phyloP scores from a whole-genome alignment of 768 basidiomycete genomes.

The Lactarius pseudohatsudake region DNA sequence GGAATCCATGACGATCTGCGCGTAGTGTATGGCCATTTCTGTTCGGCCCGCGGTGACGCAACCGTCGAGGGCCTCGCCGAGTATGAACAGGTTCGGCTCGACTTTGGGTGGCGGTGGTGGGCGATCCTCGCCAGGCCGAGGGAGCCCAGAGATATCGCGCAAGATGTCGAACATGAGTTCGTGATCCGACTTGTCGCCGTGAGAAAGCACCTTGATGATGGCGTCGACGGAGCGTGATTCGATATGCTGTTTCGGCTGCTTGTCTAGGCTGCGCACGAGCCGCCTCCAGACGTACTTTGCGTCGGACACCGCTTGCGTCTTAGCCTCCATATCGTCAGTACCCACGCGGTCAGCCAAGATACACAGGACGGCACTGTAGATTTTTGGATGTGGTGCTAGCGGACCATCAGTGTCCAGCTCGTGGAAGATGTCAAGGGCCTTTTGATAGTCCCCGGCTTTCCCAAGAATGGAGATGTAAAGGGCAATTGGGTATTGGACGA shows the following conservation, averaged over 20 bases:
- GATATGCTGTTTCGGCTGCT: slow-evolving; percentile 45
- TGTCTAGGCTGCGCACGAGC: slow-evolving; percentile 53
- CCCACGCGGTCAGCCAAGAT: slow-evolving; percentile 40
- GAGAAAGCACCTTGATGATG: slow-evolving; percentile 54
- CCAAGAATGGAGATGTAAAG: slow-evolving; percentile 69
- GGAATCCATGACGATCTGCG: slow-evolving; percentile 56
- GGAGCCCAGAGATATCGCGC: slow-evolving; percentile 61
- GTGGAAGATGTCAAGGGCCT: slow-evolving; percentile 75
- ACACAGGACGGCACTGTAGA: slow-evolving; percentile 68
- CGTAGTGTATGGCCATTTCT: slow-evolving; percentile 53
- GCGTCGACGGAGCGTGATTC: slow-evolving; percentile 55
- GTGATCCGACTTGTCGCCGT: slow-evolving; percentile 58
- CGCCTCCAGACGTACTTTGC: slow-evolving; percentile 72
- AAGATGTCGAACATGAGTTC: slow-evolving; percentile 66
- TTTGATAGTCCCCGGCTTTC: slow-evolving; percentile 56
- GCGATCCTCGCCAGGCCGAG: slow-evolving; percentile 44
- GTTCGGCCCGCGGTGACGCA: slow-evolving; percentile 53
- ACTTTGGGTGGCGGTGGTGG: slow-evolving; percentile 32
- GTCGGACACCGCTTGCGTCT: slow-evolving; percentile 42
- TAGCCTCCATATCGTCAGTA: slow-evolving; percentile 22
- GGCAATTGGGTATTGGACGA: slow-evolving; percentile 43
- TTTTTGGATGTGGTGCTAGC: slow-evolving; percentile 55
- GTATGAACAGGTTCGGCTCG: slow-evolving; percentile 46
- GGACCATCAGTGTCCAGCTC: slow-evolving; percentile 62
- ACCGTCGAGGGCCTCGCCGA: slow-evolving; percentile 54